Base-by-base conservation (phyloP, 306 rosid species). In the Carpinus viminea region DNA sequence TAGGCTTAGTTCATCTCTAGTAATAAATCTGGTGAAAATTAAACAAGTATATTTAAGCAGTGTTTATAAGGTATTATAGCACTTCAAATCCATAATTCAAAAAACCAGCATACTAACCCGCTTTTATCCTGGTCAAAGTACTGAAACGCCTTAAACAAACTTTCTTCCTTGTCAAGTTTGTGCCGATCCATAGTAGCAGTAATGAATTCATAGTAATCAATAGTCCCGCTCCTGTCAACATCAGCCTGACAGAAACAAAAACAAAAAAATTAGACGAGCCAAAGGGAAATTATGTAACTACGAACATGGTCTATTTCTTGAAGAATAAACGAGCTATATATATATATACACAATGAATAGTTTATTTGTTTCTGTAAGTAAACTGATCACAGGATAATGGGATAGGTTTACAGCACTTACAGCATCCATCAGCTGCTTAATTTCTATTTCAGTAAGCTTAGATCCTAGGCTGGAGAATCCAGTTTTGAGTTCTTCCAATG, bases 141-240 rank as follows among this genome's bases (percentile, higher is more conserved):
- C 80, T 74, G 90, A 87, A 96, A 96, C 65, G 99, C 97, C 88
- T 89, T 91, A 64, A 8, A 68, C 81, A 93, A 68, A 82, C 89
- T 81, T 72, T 93, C 99, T 64, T 96, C 98, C 85, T 72, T 91
- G 74, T 95, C 96, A 18, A 91, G 91, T 77, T 80, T 88, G 71
- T 96, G 97, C 48, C 97, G 92, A 82, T 96, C 94, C 94, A 96
- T 89, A 31, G 99, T 96, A 12, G 99, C 98, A 26, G 97, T 87
- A 36, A 93, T 86, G 83, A 96, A 96, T 79, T 96, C 99, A 12
- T 48, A 70, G 68, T 93, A 96, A 75, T 93, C 99, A 34, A 96
- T 90, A 20, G 90, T 86, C 21, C 98, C 99, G 64, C 5, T 91
- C 8, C 53, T 78, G 82, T 96, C 97, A 54, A 96, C 91, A 78